These are phyloP conservation scores for Mycena indigotica DNA, from an alignment of 768 basidiomycete species.

Conservation along the genomic window DNA sequence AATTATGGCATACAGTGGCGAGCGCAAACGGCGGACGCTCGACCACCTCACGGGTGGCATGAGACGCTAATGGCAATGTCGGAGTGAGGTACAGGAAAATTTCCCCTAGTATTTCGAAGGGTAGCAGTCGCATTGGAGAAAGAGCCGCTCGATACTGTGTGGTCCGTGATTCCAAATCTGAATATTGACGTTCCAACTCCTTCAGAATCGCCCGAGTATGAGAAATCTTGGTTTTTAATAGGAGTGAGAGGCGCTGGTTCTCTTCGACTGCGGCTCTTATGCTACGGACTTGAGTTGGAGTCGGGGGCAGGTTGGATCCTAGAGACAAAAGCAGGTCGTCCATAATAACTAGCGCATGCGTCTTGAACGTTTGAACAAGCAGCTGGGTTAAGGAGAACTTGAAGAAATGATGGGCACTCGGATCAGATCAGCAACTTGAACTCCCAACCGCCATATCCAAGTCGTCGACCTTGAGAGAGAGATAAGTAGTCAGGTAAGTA, in stretches of 20 bases:
- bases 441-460: too few species aligned
- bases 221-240: neutral
- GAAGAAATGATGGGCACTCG: too few species aligned
- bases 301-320: neutral
- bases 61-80: neutral
- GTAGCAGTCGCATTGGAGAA: neutral
- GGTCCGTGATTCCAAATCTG: neutral
- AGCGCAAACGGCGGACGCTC: neutral
- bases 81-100: neutral
- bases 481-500: too few species aligned
- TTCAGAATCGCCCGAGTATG: neutral
- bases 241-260: neutral
- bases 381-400: too few species aligned
- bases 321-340: too few species aligned
- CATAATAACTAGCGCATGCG: too few species aligned
- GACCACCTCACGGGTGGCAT: neutral
- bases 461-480: too few species aligned
- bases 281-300: neutral
- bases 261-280: neutral
- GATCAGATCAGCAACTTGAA: too few species aligned
- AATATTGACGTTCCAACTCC: neutral
- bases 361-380: too few species aligned
- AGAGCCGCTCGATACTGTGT: neutral
- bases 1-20: neutral
- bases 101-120: neutral